Percentiles rank a stretch among this genome's conserved stretches.
Conservation (phyloP, 257 asterid species). For the Asclepias syriaca region DNA sequence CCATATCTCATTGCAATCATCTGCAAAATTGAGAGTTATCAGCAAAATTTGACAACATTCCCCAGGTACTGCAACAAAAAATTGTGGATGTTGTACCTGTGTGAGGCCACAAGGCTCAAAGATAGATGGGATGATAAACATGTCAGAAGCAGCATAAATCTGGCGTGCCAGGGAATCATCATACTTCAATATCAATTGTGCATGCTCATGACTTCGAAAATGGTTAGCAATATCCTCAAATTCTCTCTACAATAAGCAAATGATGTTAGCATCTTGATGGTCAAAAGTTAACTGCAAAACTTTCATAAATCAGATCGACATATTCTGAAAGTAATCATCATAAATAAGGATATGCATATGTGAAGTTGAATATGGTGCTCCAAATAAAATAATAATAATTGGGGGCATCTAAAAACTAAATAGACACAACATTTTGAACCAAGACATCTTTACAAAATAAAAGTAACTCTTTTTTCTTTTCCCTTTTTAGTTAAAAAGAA, state of each 20-base stretch:
- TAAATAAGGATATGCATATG: not conserved
- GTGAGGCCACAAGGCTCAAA: slow-evolving; percentile 99
- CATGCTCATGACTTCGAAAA: slow-evolving; percentile 61
- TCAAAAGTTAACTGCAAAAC: slow-evolving; percentile 6
- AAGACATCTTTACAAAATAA: slow-evolving; percentile 1
- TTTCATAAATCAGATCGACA: not conserved
- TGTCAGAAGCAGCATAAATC: slow-evolving; percentile 91
- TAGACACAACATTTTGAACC: not conserved
- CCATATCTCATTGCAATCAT: slow-evolving; percentile 99
- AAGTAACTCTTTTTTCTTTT: not conserved
- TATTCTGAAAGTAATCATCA: not conserved
- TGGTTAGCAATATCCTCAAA: slow-evolving; percentile 71
- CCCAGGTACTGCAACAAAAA: not conserved
- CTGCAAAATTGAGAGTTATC: slow-evolving; percentile 28
- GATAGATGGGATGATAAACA: slow-evolving; percentile 89
- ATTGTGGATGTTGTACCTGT: slow-evolving; percentile 49
- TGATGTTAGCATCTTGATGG: slow-evolving; percentile 1
- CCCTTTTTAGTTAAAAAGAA: too few relatives aligned
- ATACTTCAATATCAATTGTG: slow-evolving; percentile 71
- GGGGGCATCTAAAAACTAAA: not conserved
- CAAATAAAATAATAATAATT: too few relatives aligned
- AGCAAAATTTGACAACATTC: not conserved
- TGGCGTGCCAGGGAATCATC: slow-evolving; percentile 83
- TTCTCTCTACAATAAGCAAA: slow-evolving; percentile 60
- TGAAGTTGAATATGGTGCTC: not conserved